Percentiles rank a stretch among this genome's conserved stretches.
These are phyloP conservation scores for Hericium alpestre DNA, from an alignment of 768 basidiomycete genomes.

Conservation along the genomic window DNA sequence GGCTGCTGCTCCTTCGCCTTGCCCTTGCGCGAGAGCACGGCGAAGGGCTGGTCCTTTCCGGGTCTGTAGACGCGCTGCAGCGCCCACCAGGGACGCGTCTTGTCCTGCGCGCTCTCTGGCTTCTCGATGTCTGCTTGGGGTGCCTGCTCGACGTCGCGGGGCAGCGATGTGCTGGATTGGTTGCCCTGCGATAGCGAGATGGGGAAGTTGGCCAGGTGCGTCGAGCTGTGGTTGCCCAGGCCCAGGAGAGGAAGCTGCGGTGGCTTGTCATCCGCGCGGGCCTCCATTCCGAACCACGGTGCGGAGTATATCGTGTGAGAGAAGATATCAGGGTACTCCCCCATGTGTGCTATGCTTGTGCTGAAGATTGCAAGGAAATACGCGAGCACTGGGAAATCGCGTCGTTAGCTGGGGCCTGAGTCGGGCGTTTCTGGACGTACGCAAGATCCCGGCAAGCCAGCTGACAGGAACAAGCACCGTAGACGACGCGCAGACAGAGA, in stretches of 20 bases:
- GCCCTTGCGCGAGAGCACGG: background rate
- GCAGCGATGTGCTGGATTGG: background rate
- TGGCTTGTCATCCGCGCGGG: constrained; percentile 1
- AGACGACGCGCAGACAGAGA: constrained; percentile 16
- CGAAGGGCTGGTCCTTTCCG: background rate
- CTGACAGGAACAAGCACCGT: constrained; percentile 17
- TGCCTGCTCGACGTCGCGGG: no score
- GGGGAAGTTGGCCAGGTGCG: background rate
- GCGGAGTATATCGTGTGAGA: constrained; percentile 35
- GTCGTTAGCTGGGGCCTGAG: background rate
- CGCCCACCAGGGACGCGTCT: constrained; percentile 3
- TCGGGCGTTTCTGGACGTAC: constrained; percentile 14
- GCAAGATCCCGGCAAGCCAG: constrained; percentile 19
- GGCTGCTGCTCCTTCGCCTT: background rate
- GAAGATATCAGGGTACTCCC: constrained; percentile 40
- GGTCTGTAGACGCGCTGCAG: background rate
- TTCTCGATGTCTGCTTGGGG: background rate
- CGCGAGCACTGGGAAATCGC: constrained; percentile 27
- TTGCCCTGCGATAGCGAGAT: background rate
- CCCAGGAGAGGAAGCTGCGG: constrained; percentile 8
- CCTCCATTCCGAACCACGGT: constrained; percentile 39
- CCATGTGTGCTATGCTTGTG: constrained; percentile 33
- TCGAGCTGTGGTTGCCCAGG: constrained; percentile 2
- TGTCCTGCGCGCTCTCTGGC: background rate
- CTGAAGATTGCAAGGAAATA: constrained; percentile 48